phyloP scores from a whole-genome alignment of 805 yeast species.

The Candida chauliodis region DNA sequence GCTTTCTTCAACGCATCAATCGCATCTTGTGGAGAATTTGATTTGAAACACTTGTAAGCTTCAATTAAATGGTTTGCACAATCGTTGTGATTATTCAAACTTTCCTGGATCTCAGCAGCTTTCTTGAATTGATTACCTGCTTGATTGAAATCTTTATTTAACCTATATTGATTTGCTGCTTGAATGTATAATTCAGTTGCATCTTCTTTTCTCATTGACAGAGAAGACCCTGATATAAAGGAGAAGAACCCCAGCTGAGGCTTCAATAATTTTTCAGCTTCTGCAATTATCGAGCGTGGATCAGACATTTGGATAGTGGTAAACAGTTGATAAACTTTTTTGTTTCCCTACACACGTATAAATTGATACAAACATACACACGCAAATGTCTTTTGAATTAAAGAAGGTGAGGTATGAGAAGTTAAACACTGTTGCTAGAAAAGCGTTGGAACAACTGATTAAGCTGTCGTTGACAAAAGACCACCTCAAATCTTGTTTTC shows the following conservation, averaged over 20 bases:
- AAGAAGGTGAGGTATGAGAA: slow-evolving; percentile 44
- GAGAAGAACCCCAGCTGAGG: slow-evolving; percentile 71
- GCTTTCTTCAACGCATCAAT: slow-evolving; percentile 76
- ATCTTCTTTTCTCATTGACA: slow-evolving; percentile 71
- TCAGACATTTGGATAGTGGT: too few species aligned
- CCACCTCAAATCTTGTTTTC: slow-evolving; percentile 52
- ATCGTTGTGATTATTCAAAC: slow-evolving; percentile 79
- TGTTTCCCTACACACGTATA: slow-evolving; percentile 1
- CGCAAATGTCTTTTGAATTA: neutral
- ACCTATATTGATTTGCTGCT: slow-evolving; percentile 87
- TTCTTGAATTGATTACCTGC: slow-evolving; percentile 85
- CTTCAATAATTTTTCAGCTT: slow-evolving; percentile 42
- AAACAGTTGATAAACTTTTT: too few species aligned
- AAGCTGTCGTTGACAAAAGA: slow-evolving; percentile 47
- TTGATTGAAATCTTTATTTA: slow-evolving; percentile 63
- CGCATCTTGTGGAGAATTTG: slow-evolving; percentile 70
- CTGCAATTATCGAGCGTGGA: slow-evolving; percentile 42
- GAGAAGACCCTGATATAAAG: slow-evolving; percentile 58
- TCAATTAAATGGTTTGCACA: slow-evolving; percentile 88
- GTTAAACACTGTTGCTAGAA: slow-evolving; percentile 45
- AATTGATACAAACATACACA: neutral
- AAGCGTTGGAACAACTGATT: slow-evolving; percentile 54
- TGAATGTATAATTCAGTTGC: slow-evolving; percentile 87
- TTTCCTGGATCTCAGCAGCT: slow-evolving; percentile 77
- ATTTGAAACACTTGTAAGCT: slow-evolving; percentile 81